Evolutionary conservation across 108 stramenopile species (phyloP).

Genomic region (Skeletonema marinoi): DNA sequence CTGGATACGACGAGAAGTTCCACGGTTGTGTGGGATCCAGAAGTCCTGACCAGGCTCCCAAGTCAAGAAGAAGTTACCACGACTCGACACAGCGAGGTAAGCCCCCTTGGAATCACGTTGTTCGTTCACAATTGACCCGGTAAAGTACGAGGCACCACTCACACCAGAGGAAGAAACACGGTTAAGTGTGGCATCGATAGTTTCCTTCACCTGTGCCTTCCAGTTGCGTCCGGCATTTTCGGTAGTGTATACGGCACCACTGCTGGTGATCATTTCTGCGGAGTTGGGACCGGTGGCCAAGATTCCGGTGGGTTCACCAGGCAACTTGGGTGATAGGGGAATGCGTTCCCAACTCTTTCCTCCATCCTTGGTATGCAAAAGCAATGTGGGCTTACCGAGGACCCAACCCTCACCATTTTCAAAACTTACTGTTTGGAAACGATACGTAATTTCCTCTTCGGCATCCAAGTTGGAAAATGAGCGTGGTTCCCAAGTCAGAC

Average conservation of each 20-base stretch:
- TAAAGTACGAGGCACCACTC: slow-evolving; percentile 94
- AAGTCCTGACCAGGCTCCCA: slow-evolving; percentile 98
- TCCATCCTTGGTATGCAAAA: slow-evolving; percentile 93
- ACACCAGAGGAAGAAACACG: slow-evolving; percentile 90
- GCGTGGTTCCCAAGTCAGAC: slow-evolving; percentile 90
- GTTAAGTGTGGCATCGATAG: slow-evolving; percentile 97
- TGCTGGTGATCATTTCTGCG: slow-evolving; percentile 96
- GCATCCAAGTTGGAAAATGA: slow-evolving; percentile 95
- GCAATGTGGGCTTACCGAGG: slow-evolving; percentile 92
- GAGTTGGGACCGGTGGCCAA: slow-evolving; percentile 82
- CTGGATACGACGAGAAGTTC: slow-evolving; percentile 94
- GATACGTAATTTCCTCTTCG: slow-evolving; percentile 95
- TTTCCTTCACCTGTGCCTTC: slow-evolving; percentile 98
- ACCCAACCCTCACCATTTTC: slow-evolving; percentile 95
- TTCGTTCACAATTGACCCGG: slow-evolving; percentile 91
- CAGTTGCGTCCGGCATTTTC: slow-evolving; percentile 96
- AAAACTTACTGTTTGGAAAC: slow-evolving; percentile 88
- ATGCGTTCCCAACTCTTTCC: slow-evolving; percentile 97
- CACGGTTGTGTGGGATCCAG: slow-evolving; percentile 98
- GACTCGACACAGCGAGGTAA: slow-evolving; percentile 90
- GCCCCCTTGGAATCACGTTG: slow-evolving; percentile 83
- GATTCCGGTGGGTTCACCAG: slow-evolving; percentile 93
- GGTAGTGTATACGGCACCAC: slow-evolving; percentile 93
- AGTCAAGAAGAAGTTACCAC: slow-evolving; percentile 98
- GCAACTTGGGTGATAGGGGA: slow-evolving; percentile 96